A percentile compares a stretch with the other conserved stretches of the same genome.
Conservation (phyloP, 805 yeast species). For the Wickerhamomyces strasburgensis region DNA sequence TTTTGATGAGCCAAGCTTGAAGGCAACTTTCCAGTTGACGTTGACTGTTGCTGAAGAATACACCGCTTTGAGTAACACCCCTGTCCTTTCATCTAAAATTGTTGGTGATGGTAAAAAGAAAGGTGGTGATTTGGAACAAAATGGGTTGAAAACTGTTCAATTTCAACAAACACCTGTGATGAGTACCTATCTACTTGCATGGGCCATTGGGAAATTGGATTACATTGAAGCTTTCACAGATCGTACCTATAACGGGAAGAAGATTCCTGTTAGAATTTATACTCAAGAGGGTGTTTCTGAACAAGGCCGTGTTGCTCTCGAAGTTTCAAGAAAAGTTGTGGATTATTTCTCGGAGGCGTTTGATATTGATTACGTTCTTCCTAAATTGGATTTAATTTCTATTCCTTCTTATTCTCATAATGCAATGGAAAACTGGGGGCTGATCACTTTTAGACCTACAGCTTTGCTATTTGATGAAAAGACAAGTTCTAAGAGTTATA, state of each 20-base stretch:
- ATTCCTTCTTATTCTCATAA: conserved; percentile 80
- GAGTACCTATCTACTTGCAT: conserved; percentile 80
- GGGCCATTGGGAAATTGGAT: conserved; percentile 73
- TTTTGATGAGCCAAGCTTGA: conserved; percentile 78
- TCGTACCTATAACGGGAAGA: conserved; percentile 42
- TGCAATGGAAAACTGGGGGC: conserved; percentile 87
- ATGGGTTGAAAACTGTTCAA: conserved; percentile 23
- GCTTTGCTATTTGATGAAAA: conserved; percentile 67
- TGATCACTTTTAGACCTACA: conserved; percentile 76
- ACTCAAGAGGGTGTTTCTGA: conserved; percentile 73
- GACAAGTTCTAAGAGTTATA: conserved; percentile 55
- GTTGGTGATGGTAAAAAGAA: conserved; percentile 43
- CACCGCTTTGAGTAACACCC: conserved; percentile 65
- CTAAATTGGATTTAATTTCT: conserved; percentile 75
- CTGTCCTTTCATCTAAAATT: conserved; percentile 44
- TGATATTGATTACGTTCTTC: conserved; percentile 74
- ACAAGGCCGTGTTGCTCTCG: conserved; percentile 66
- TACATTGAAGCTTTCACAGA: conserved; percentile 49
- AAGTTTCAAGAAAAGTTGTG: conserved; percentile 68
- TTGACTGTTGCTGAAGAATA: conserved; percentile 51
- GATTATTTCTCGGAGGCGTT: conserved; percentile 66
- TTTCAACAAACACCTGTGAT: conserved; percentile 75
- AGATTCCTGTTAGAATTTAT: conserved; percentile 76
- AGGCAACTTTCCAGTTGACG: conserved; percentile 64
- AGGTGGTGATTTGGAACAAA: conserved; percentile 36